These are phyloP conservation scores for Choiromyces venosus DNA, from an alignment of 495 filamentous ascomycete species.

Conservation along the genomic window DNA sequence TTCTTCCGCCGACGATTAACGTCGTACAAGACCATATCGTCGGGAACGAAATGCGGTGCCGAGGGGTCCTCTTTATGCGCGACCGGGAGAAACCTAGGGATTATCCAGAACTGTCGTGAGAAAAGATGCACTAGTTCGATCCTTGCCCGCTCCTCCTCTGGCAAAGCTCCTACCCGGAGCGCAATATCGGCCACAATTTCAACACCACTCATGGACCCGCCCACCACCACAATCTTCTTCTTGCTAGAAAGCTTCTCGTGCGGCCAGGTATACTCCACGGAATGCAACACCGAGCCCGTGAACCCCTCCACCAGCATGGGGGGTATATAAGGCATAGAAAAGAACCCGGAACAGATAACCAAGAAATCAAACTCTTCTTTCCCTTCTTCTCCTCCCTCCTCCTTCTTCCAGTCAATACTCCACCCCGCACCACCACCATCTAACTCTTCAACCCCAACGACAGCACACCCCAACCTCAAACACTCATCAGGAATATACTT, in stretches of 20 bases:
- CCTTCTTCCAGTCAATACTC: conserved; percentile 50
- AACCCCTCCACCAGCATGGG: conserved; percentile 55
- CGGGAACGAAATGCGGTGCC: conserved; percentile 52
- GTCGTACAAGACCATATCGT: conserved; percentile 74
- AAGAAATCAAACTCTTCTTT: conserved; percentile 62
- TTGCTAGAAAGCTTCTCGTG: conserved; percentile 42
- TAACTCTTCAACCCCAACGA: conserved; percentile 49
- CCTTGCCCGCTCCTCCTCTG: conserved; percentile 40
- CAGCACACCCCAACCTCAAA: conserved; percentile 52
- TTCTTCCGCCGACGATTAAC: conserved; percentile 54
- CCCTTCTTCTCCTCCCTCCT: conserved; percentile 19
- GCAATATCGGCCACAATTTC: conserved; percentile 71
- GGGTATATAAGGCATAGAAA: conserved; percentile 58
- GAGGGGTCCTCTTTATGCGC: conserved; percentile 43
- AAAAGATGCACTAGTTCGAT: conserved; percentile 62
- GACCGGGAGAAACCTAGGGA: conserved; percentile 58
- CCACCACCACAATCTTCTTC: conserved; percentile 65
- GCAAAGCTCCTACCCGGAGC: conserved; percentile 57
- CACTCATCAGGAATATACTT: conserved; percentile 51
- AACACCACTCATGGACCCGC: conserved; percentile 76
- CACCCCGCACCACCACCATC: conserved; percentile 46
- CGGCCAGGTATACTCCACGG: conserved; percentile 39
- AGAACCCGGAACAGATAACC: conserved; percentile 71
- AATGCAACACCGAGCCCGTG: conserved; percentile 43
- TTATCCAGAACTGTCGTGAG: conserved; percentile 64